phyloP scores from a whole-genome alignment of 768 basidiomycete species.

The Mycena latifolia region DNA sequence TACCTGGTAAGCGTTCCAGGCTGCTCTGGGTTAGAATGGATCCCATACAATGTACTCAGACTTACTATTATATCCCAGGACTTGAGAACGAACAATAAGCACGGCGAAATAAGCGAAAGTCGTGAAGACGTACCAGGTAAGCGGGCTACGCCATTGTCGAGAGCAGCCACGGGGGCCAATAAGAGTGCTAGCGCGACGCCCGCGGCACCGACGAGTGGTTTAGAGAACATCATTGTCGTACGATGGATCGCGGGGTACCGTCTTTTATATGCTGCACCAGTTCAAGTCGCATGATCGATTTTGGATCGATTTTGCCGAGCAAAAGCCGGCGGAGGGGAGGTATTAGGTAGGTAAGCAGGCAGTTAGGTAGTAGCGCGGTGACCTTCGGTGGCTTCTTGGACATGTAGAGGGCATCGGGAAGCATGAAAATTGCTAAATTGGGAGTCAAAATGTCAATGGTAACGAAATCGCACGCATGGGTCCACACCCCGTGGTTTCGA shows the following conservation, averaged over 20 bases:
- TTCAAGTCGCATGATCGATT: conserved; percentile 24
- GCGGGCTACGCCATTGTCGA: conserved; percentile 33
- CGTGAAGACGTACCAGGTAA: conserved; percentile 22
- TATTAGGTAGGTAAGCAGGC: too few relatives aligned
- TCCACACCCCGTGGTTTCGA: background rate
- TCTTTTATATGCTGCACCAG: conserved; percentile 13
- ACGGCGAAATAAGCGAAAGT: background rate
- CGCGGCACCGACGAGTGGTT: conserved; percentile 1
- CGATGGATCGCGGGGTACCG: background rate
- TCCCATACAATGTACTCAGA: too few relatives aligned
- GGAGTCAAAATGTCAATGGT: background rate
- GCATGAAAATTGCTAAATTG: background rate
- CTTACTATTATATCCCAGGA: conserved; percentile 36
- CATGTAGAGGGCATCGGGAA: background rate
- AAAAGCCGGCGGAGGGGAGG: background rate
- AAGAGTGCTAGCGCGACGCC: conserved; percentile 11
- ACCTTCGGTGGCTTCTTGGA: background rate
- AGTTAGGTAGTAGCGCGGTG: too few relatives aligned
- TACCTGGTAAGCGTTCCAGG: conserved; percentile 37
- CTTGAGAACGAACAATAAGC: conserved; percentile 4
- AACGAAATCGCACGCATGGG: background rate
- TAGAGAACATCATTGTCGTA: conserved; percentile 3
- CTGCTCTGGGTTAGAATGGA: conserved; percentile 8
- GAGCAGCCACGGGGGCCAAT: conserved; percentile 17
- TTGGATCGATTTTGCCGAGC: too few relatives aligned